phyloP scores from a whole-genome alignment of 192 early-diverging fungal genomes.

The Coemansia sp. region DNA sequence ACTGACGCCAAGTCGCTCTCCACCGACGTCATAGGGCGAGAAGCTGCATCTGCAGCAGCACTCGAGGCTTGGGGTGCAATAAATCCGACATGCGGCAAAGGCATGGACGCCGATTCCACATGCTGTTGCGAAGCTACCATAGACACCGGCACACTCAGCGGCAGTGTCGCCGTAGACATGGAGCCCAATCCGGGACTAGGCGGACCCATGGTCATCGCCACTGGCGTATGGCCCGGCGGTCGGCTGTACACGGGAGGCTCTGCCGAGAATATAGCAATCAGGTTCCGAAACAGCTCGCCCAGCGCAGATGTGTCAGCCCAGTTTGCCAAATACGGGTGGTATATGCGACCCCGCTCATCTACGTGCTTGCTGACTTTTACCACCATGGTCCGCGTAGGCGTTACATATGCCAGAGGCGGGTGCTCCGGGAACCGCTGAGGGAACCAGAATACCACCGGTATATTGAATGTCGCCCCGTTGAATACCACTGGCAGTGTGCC shows the following conservation, averaged over 20 bases:
- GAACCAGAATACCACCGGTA: conserved; percentile 87
- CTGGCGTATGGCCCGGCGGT: conserved; percentile 23
- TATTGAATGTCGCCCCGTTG: conserved; percentile 79
- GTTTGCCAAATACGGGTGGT: conserved; percentile 77
- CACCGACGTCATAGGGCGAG: background rate
- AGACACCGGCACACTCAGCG: conserved; percentile 12
- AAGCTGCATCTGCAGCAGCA: background rate
- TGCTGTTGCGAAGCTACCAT: conserved; percentile 21
- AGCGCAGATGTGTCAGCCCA: conserved; percentile 57
- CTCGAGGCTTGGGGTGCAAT: background rate
- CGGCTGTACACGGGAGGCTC: conserved; percentile 50
- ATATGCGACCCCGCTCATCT: conserved; percentile 76
- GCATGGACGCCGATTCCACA: background rate
- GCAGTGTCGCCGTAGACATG: conserved; percentile 26
- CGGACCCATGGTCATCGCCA: conserved; percentile 2
- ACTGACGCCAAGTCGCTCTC: conserved; percentile 27
- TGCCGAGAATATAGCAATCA: conserved; percentile 44
- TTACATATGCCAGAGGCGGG: conserved; percentile 82
- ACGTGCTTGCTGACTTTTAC: conserved; percentile 78
- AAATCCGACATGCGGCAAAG: conserved; percentile 3
- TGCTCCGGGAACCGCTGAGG: conserved; percentile 76
- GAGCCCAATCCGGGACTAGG: conserved; percentile 16
- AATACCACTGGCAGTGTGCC: conserved; percentile 88
- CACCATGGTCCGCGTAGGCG: conserved; percentile 84
- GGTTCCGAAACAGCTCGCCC: conserved; percentile 20